These are phyloP conservation scores for Epichloe hybrida DNA, from an alignment of 2,329 filamentous ascomycete genomes.

Conservation along the genomic window DNA sequence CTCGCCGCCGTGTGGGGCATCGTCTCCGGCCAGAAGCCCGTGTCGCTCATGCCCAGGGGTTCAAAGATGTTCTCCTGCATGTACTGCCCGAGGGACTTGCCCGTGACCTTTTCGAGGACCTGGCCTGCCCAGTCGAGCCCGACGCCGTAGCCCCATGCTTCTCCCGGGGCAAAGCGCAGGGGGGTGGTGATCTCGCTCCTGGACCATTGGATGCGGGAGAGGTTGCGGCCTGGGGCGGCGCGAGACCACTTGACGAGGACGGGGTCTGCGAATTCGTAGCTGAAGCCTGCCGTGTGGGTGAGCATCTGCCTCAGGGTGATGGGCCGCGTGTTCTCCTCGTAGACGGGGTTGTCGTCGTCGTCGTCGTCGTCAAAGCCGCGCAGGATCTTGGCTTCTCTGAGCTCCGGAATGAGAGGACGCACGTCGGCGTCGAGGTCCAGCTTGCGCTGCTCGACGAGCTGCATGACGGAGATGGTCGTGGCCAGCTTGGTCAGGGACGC, in stretches of 20 bases:
- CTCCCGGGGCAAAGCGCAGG: conserved; percentile 31
- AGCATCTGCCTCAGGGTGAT: conserved; percentile 32
- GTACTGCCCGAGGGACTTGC: conserved; percentile 23
- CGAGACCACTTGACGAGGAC: conserved; percentile 26
- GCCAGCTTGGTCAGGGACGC: conserved; percentile 33
- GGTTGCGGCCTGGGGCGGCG: conserved; percentile 17
- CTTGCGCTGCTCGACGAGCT: conserved; percentile 23
- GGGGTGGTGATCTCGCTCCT: conserved; percentile 28
- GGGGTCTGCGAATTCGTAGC: conserved; percentile 28
- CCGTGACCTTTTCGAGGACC: conserved; percentile 27
- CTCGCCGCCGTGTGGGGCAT: conserved; percentile 14
- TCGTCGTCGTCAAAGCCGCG: conserved; percentile 18
- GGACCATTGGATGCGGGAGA: conserved; percentile 18
- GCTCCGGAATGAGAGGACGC: conserved; percentile 19
- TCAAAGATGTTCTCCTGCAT: conserved; percentile 23
- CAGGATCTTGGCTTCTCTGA: conserved; percentile 22
- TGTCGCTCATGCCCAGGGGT: conserved; percentile 22
- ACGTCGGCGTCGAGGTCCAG: conserved; percentile 25
- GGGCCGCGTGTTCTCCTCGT: conserved; percentile 21
- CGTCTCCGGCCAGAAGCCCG: conserved; percentile 22
- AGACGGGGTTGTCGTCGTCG: conserved; percentile 20
- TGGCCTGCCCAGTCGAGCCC: conserved; percentile 34
- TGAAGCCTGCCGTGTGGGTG: conserved; percentile 34
- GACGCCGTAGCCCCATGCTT: conserved; percentile 35
- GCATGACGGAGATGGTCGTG: conserved; percentile 23